These are phyloP conservation scores for Cyclotella kingstonii DNA, from an alignment of 108 stramenopile species.

Conservation along the genomic window DNA sequence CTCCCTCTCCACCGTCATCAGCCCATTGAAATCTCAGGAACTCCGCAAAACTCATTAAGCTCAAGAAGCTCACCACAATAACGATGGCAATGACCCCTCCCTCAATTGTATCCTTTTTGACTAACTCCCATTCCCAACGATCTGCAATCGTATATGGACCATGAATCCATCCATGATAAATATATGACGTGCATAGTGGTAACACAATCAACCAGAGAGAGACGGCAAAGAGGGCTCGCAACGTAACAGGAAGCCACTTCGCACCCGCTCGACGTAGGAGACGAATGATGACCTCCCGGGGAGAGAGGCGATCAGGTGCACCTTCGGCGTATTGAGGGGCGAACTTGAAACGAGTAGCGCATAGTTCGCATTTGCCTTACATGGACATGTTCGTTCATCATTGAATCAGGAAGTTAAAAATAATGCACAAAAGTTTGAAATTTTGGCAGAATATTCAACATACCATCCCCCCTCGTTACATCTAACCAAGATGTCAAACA, in stretches of 20 bases:
- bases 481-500: conserved; percentile 87
- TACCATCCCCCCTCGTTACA: conserved; percentile 67
- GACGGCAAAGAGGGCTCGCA: conserved; percentile 59
- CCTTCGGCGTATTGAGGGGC: conserved; percentile 74
- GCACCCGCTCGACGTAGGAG: conserved; percentile 60
- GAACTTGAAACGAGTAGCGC: conserved; percentile 80
- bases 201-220: conserved; percentile 80
- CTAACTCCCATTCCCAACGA: conserved; percentile 52
- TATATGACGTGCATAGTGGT: conserved; percentile 79
- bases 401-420: background rate
- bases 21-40: conserved; percentile 79
- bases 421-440: background rate
- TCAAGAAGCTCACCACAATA: conserved; percentile 85
- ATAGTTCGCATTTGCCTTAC: conserved; percentile 75
- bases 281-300: conserved; percentile 63
- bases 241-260: conserved; percentile 74
- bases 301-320: conserved; percentile 73
- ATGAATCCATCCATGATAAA: conserved; percentile 91
- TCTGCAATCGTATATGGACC: conserved; percentile 56
- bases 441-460: conserved; percentile 8
- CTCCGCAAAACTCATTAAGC: conserved; percentile 93
- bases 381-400: conserved; percentile 1
- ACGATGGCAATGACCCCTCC: conserved; percentile 77
- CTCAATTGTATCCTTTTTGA: conserved; percentile 65
- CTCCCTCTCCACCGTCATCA: conserved; percentile 17